phyloP scores from a whole-genome alignment of 805 yeast species.

The Cyberlindnera xylosilytica region DNA sequence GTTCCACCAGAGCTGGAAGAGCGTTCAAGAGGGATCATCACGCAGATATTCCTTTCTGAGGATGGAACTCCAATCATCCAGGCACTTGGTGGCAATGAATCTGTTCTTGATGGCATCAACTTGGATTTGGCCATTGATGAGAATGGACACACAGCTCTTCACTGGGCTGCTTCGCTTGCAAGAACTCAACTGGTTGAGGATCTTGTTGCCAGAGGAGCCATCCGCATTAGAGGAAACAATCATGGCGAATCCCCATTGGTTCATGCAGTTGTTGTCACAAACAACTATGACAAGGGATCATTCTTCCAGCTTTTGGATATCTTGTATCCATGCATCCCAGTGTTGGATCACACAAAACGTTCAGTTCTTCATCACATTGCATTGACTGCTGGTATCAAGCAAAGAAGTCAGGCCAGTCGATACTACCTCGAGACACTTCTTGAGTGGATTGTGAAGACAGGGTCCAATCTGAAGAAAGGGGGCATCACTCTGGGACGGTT shows the following conservation, averaged over 20 bases:
- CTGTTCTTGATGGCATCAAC: constrained; percentile 37
- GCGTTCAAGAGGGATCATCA: constrained; percentile 41
- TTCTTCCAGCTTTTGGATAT: constrained; percentile 69
- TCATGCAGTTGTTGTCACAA: constrained; percentile 80
- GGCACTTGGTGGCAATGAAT: constrained; percentile 28
- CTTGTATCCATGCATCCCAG: constrained; percentile 69
- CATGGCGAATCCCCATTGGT: constrained; percentile 87
- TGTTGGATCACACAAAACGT: constrained; percentile 67
- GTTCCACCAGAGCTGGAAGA: constrained; percentile 35
- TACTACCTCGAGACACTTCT: constrained; percentile 69
- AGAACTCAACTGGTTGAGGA: constrained; percentile 65
- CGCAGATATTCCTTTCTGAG: constrained; percentile 48
- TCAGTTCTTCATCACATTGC: constrained; percentile 87
- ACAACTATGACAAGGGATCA: constrained; percentile 73
- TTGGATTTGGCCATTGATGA: constrained; percentile 90
- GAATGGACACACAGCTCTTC: constrained; percentile 88
- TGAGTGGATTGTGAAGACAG: constrained; percentile 72
- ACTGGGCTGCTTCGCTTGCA: constrained; percentile 94
- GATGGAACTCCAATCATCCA: constrained; percentile 32
- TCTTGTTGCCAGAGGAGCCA: constrained; percentile 64
- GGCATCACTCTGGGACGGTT: constrained; percentile 51
- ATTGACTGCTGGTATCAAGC: constrained; percentile 71
- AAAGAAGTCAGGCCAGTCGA: constrained; percentile 67
- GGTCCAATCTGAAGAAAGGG: constrained; percentile 41
- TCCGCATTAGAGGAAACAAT: constrained; percentile 70